Percentiles rank a stretch among this genome's conserved stretches.
These are phyloP conservation scores for Hypoxylon trugodes DNA, from an alignment of 495 filamentous ascomycete species.

Conservation along the genomic window DNA sequence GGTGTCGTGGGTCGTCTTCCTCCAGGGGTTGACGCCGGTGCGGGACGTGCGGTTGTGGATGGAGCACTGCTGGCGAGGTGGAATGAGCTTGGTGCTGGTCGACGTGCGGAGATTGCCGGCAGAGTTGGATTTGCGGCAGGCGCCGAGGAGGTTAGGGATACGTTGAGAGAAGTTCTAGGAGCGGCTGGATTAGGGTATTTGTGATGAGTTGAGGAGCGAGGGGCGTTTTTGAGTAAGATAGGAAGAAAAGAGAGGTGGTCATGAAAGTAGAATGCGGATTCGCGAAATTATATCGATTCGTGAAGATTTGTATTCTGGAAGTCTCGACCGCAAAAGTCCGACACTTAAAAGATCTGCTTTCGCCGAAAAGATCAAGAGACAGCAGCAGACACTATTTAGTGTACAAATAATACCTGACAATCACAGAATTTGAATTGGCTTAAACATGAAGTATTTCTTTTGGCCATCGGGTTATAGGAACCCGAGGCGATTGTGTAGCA, in stretches of 20 bases:
- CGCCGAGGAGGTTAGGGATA: constrained; percentile 68
- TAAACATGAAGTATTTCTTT: too few relatives aligned
- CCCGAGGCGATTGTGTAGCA: too few relatives aligned
- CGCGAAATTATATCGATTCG: too few relatives aligned
- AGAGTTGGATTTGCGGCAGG: constrained; percentile 69
- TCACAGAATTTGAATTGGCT: too few relatives aligned
- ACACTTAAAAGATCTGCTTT: too few relatives aligned
- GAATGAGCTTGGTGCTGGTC: constrained; percentile 72
- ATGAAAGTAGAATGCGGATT: not conserved
- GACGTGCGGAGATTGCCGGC: constrained; percentile 73
- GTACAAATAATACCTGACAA: too few relatives aligned
- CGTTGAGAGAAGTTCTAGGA: constrained; percentile 55
- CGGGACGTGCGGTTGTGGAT: constrained; percentile 60
- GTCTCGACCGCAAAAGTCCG: too few relatives aligned
- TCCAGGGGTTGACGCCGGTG: constrained; percentile 55
- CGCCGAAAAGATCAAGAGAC: too few relatives aligned
- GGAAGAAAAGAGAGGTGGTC: not conserved
- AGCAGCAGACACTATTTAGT: too few relatives aligned
- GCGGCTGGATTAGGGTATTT: constrained; percentile 37
- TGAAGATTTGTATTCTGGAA: too few relatives aligned
- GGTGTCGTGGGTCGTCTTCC: constrained; percentile 41
- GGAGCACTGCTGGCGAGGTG: constrained; percentile 66
- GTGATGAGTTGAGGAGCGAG: constrained; percentile 5
- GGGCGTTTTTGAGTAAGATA: not conserved
- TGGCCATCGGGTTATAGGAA: too few relatives aligned